Percentiles rank a stretch among this genome's conserved stretches.
Conservation (phyloP, 352 stramenopile genomes). For the Globisporangium nodosum region DNA sequence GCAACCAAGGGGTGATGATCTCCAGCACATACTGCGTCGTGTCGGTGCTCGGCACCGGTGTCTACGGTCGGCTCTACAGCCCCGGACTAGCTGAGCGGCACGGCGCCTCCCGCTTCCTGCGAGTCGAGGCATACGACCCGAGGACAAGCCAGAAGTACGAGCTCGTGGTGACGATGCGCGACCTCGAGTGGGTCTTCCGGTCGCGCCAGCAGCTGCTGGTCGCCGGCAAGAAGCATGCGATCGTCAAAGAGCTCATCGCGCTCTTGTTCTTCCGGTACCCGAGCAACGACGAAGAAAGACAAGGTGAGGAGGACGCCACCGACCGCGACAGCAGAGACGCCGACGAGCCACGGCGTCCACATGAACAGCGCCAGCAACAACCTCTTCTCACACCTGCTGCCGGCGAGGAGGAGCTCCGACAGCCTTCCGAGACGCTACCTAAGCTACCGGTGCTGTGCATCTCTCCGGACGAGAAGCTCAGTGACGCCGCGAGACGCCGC, state of each 20-base stretch:
- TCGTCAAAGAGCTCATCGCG: conserved; percentile 44
- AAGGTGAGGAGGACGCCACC: not conserved
- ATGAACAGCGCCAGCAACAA: not conserved
- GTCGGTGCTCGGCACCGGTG: conserved; percentile 48
- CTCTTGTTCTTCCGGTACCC: conserved; percentile 68
- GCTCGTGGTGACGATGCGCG: conserved; percentile 36
- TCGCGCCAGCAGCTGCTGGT: conserved; percentile 32
- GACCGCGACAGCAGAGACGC: not conserved
- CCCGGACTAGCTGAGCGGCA: conserved; percentile 29
- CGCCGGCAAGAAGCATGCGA: conserved; percentile 42
- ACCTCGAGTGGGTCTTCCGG: conserved; percentile 54
- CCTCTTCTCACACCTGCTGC: not conserved
- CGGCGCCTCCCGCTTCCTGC: conserved; percentile 28
- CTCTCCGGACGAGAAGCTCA: conserved; percentile 38
- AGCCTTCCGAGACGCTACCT: not conserved
- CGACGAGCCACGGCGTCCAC: not conserved
- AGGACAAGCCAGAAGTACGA: conserved; percentile 19
- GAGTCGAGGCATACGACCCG: conserved; percentile 54
- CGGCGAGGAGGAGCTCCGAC: not conserved
- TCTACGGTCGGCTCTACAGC: conserved; percentile 52
- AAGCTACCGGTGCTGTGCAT: conserved; percentile 24
- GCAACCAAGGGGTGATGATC: conserved; percentile 44
- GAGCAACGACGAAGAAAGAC: not conserved
- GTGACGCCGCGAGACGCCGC: conserved; percentile 32
- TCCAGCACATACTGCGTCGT: conserved; percentile 57